Evolutionary conservation across 257 asterid species (phyloP).

Genomic region (Capsicum chinense): DNA sequence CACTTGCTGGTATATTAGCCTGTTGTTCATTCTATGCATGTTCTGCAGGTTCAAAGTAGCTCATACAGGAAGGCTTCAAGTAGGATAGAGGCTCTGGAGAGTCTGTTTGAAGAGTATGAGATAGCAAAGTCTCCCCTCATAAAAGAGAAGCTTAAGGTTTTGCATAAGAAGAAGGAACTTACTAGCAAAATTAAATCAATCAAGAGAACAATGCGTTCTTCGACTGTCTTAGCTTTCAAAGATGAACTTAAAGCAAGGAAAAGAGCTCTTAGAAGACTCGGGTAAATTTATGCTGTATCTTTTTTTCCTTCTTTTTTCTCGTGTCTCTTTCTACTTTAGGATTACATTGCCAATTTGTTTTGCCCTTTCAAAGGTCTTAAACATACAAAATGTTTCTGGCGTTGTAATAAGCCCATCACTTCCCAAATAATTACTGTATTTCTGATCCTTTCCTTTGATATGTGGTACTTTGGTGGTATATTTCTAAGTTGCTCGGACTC

Average conservation of each 20-base stretch:
- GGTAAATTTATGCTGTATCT: slow-evolving; percentile 47
- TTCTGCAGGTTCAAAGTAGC: slow-evolving; percentile 79
- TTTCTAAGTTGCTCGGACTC: too few relatives aligned
- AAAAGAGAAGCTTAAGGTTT: slow-evolving; percentile 84
- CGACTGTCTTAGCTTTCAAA: slow-evolving; percentile 89
- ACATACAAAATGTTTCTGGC: slow-evolving; percentile 8
- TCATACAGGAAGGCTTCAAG: slow-evolving; percentile 80
- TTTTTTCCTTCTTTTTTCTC: background rate
- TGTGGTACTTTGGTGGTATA: background rate
- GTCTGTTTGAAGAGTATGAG: slow-evolving; percentile 82
- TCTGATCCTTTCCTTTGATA: slow-evolving; percentile 22
- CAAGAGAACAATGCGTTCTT: slow-evolving; percentile 74
- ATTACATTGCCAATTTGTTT: slow-evolving; percentile 7
- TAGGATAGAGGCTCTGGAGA: slow-evolving; percentile 90
- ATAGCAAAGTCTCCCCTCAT: slow-evolving; percentile 83
- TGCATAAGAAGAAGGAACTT: slow-evolving; percentile 85
- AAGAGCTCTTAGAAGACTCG: slow-evolving; percentile 88
- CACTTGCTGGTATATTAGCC: slow-evolving; percentile 14
- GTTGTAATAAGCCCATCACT: background rate
- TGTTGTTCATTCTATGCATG: slow-evolving; percentile 27
- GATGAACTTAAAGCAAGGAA: slow-evolving; percentile 97
- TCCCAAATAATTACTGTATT: background rate
- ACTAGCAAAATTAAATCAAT: slow-evolving; percentile 74
- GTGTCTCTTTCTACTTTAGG: background rate
- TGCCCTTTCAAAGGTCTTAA: background rate